A percentile compares a stretch with the other conserved stretches of the same genome.
These are phyloP conservation scores for Geosmithia morbida DNA, from an alignment of 2,329 filamentous ascomycete genomes.

Conservation along the genomic window DNA sequence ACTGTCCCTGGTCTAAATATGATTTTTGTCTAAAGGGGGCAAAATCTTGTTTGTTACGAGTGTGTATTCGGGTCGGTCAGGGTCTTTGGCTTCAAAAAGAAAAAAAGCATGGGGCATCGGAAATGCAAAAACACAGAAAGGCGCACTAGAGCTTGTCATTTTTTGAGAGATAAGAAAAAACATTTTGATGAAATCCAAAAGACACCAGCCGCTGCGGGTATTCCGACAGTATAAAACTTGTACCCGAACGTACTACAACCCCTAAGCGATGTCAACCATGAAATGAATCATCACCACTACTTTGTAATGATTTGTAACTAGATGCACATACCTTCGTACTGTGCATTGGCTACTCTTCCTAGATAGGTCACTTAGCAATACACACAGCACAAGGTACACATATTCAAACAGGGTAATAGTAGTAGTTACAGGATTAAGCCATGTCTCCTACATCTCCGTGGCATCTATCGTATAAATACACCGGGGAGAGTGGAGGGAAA, in stretches of 20 bases:
- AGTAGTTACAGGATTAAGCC: too few relatives aligned
- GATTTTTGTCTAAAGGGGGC: neutral
- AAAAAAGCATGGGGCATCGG: slow-evolving; percentile 18
- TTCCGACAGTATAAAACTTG: neutral
- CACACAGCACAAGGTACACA: too few relatives aligned
- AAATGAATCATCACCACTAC: neutral
- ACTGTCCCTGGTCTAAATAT: slow-evolving; percentile 81
- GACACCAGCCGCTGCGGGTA: slow-evolving; percentile 13
- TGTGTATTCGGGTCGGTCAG: slow-evolving; percentile 22
- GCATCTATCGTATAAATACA: neutral
- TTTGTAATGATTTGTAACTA: neutral
- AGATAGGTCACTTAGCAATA: too few relatives aligned
- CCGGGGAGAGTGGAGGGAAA: neutral
- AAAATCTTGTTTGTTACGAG: slow-evolving; percentile 3
- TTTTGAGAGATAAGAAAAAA: slow-evolving; percentile 13
- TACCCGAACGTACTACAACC: neutral
- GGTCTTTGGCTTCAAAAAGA: slow-evolving; percentile 17
- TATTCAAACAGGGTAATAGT: too few relatives aligned
- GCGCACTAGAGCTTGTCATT: slow-evolving; percentile 19
- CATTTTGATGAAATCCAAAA: slow-evolving; percentile 14
- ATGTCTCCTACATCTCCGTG: neutral
- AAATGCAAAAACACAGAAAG: slow-evolving; percentile 7
- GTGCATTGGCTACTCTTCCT: too few relatives aligned
- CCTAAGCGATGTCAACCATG: too few relatives aligned
- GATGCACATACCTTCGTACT: too few relatives aligned